Base-by-base conservation (phyloP, 2,329 filamentous ascomycete genomes). In the Madurella fahalii region DNA sequence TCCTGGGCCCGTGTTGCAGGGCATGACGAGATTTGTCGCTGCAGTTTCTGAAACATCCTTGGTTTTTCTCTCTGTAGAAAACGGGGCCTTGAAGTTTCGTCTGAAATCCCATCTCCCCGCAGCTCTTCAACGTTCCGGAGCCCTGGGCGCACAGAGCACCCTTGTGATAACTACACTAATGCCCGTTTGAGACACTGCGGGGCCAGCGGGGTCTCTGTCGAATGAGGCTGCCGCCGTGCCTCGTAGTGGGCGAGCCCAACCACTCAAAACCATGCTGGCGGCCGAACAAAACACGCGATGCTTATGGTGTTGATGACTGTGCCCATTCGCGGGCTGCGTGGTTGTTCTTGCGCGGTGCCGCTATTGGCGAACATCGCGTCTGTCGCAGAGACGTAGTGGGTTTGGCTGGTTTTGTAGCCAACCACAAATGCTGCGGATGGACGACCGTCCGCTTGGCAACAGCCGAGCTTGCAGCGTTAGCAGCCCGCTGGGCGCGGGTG, bases 141-240 rank as follows among this genome's bases (percentile, higher is more conserved):
- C 9, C 9, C 31, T 43, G 20, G 15, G 18, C 41, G 43, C 20
- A 32, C 32, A 40, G 9, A 15, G n/a, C 47, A 43, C 48, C 48
- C 39, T 49, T 52, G 31, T 15, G 32, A 16, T 16, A 41, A 18
- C 30, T 37, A 43, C 34, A 18, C 30, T 37, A 43, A 52, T 13
- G 16, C 50, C 50, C 20, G 54, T 57, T 53, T 37, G 51, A 18
- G n/a, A 31, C 12, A 5, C 25, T 40, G 48, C 34, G 47, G 48
- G 34, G 39, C 50, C 16, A 18, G 40, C 37, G 45, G 42, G 25
- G 18, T 40, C 12, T 31, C 43, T 31, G 60, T 59, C 60, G 55
- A 63, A 64, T 59, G 53, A 56, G 60, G 49, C 52, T 54, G 37
- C 42, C 39, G 34, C 15, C 16, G 37, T 49, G 42, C 47, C 46